These are phyloP conservation scores for Fraxinus quadrangulata DNA, from an alignment of 257 asterid genomes.

Conservation along the genomic window DNA sequence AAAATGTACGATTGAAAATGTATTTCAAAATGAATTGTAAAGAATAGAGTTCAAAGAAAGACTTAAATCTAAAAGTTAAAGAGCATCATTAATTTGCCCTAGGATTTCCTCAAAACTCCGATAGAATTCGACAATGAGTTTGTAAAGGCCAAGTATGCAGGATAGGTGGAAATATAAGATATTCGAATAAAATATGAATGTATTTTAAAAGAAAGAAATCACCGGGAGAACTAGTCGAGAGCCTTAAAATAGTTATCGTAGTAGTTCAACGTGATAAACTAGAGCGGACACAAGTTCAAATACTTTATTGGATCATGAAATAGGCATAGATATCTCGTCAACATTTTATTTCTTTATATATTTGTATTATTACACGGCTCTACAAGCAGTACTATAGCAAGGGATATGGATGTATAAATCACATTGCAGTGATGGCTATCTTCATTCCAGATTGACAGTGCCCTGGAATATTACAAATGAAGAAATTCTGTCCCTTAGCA, in stretches of 20 bases:
- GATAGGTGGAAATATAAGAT: no score
- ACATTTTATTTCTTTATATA: neutral
- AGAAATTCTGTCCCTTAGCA: slow-evolving; percentile 20
- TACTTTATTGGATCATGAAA: neutral
- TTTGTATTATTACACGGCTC: neutral
- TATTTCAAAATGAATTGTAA: no score
- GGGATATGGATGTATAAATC: neutral
- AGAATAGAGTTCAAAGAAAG: no score
- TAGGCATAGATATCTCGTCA: neutral
- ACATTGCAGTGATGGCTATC: slow-evolving; percentile 21
- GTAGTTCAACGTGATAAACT: neutral
- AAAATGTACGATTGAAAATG: no score
- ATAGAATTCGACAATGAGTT: no score
- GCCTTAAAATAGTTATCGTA: neutral
- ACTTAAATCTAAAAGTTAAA: no score
- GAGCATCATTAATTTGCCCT: no score
- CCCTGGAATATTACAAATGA: slow-evolving; percentile 19
- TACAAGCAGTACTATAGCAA: no score
- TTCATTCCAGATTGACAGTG: slow-evolving; percentile 29
- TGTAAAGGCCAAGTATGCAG: no score
- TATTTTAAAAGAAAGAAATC: no score
- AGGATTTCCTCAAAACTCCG: no score
- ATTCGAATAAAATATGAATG: no score
- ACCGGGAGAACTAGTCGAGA: neutral
- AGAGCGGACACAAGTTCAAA: neutral